Base-by-base conservation (phyloP, 1,139 yeast genomes). In the Meyerozyma guilliermondii region DNA sequence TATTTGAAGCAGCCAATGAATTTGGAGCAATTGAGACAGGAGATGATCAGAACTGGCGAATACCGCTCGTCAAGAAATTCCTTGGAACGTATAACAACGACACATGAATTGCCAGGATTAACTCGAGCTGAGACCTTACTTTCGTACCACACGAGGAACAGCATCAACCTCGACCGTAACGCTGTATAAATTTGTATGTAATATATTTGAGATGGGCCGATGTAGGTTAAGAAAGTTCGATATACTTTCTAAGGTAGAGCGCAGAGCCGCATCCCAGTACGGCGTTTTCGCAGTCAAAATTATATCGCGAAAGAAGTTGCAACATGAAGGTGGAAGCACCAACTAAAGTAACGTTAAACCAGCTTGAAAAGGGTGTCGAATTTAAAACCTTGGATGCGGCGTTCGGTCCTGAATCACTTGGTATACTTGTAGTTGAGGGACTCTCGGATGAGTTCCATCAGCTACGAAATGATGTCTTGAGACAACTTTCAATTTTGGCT, bases 381-480 rank as follows among this genome's bases (percentile, higher is more conserved):
- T 67, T 66, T 42, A 43, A 50, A 1, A 51, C 54, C 2, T 60
- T 77, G 29, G 60, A 62, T 11, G 47, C 54, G 3, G 84, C 85
- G 0, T 80, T 81, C 58, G 86, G 84, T 0, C 74, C 78, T 0
- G 68, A 76, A 30, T 78, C 84, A 0, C 62, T 81, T 7, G 86
- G 86, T 0, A 71, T 81, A 24, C 60, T 80, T 2, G 59, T 81
- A 8, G 68, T 71, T 10, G 70, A 59, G 24, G 71, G 59, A 9
- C 58, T 80, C 23, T 79, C 83, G 0, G 50, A 43, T 0, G 51
- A 56, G 35, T 80, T 65, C 48, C 50, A 47, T 1, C 59, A 54
- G 7, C 63, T 80, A 14, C 59, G 86, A 11, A 41, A 51, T 18
- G 60, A 58, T 43, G 83, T 78, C 9, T 62, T 81, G 29, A 58